These are phyloP conservation scores for Aspergillus eucalypticola DNA, from an alignment of 2,329 filamentous ascomycete genomes.

Conservation along the genomic window DNA sequence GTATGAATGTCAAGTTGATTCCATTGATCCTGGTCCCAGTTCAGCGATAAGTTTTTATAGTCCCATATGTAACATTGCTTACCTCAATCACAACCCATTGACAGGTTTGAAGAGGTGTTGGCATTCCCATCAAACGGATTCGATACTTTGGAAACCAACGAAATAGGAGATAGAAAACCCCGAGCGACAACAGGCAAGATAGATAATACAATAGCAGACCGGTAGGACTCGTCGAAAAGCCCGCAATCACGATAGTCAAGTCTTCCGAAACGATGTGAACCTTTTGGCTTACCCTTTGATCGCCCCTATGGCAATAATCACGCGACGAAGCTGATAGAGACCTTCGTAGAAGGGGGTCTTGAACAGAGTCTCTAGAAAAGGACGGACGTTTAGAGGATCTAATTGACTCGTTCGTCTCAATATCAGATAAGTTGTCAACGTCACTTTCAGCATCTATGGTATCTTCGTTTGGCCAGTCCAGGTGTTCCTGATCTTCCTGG, in stretches of 20 bases:
- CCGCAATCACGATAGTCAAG: constrained; percentile 87
- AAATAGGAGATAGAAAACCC: constrained; percentile 79
- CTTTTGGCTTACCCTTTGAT: constrained; percentile 77
- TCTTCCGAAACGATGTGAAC: constrained; percentile 92
- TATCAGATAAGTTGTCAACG: constrained; percentile 43
- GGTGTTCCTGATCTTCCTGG: constrained; percentile 66
- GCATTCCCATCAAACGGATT: constrained; percentile 70
- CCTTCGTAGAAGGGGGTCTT: constrained; percentile 66
- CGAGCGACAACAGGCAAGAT: constrained; percentile 71
- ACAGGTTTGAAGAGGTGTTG: constrained; percentile 70
- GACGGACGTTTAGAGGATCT: constrained; percentile 36
- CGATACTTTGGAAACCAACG: constrained; percentile 90
- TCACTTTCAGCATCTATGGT: constrained; percentile 47
- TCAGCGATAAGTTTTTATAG: constrained; percentile 26
- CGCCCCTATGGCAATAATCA: constrained; percentile 60
- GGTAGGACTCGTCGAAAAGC: constrained; percentile 74
- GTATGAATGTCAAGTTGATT: constrained; percentile 80
- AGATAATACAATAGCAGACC: constrained; percentile 70
- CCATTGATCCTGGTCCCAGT: constrained; percentile 75
- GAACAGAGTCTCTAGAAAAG: constrained; percentile 47
- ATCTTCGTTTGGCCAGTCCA: constrained; percentile 53
- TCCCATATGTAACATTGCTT: constrained; percentile 29
- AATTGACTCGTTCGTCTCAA: constrained; percentile 39
- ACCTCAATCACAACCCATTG: constrained; percentile 91
- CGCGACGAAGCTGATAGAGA: constrained; percentile 68